phyloP scores from a whole-genome alignment of 192 early-diverging fungal species.

The Rhizoclosmatium globosum region DNA sequence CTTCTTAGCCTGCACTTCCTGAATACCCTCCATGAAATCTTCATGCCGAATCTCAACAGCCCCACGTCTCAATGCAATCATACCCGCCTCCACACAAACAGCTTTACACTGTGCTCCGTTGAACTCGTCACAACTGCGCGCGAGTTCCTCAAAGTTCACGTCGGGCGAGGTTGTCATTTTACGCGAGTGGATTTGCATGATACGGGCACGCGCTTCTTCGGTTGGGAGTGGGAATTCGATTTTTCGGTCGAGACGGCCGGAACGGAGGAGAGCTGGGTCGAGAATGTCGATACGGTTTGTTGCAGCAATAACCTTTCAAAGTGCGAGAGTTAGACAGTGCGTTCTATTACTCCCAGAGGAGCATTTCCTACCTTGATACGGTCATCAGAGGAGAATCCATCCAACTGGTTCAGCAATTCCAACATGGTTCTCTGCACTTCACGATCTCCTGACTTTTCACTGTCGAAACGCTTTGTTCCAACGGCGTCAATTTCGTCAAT shows the following conservation, averaged over 20 bases:
- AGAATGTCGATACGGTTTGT: conserved; percentile 98
- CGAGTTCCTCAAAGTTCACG: conserved; percentile 97
- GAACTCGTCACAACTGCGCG: conserved; percentile 96
- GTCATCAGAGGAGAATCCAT: conserved; percentile 95
- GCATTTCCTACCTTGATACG: conserved; percentile 83
- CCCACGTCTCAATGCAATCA: conserved; percentile 94
- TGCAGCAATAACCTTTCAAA: conserved; percentile 94
- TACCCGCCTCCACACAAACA: conserved; percentile 97
- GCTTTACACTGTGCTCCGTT: conserved; percentile 99
- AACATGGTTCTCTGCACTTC: conserved; percentile 99
- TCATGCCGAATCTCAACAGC: conserved; percentile 91
- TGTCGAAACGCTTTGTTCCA: conserved; percentile 98
- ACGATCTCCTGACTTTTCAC: conserved; percentile 96
- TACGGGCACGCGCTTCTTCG: conserved; percentile 94
- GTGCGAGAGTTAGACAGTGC: conserved; percentile 6
- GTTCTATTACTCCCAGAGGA: not conserved
- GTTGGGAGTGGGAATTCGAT: conserved; percentile 98
- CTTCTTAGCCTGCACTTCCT: conserved; percentile 98
- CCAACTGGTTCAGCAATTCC: conserved; percentile 97
- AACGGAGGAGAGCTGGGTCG: conserved; percentile 95
- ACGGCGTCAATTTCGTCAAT: conserved; percentile 99
- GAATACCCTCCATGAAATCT: conserved; percentile 90
- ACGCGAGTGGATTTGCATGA: conserved; percentile 97
- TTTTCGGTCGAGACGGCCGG: conserved; percentile 96
- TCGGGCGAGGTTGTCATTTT: conserved; percentile 96